Evolutionary conservation across 805 yeast genomes (phyloP).

Genomic region (Candida nanaspora): DNA sequence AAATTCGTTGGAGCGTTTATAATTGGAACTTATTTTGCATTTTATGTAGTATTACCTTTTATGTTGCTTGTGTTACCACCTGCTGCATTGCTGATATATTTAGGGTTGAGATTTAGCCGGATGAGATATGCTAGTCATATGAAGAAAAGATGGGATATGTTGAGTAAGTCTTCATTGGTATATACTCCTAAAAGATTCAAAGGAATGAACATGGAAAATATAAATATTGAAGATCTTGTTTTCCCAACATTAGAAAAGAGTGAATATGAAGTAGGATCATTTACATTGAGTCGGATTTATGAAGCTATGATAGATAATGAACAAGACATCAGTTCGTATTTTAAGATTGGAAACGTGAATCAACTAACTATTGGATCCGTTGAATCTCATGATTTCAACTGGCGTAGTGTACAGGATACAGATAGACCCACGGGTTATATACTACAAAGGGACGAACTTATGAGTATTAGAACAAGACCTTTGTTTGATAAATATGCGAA

Average conservation of each 20-base stretch:
- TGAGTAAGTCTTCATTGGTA: constrained; percentile 18
- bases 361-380: constrained; percentile 12
- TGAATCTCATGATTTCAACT: constrained; percentile 22
- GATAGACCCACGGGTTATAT: not conserved
- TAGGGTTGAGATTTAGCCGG: constrained; percentile 9
- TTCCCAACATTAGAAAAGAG: constrained; percentile 21
- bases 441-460: constrained; percentile 6
- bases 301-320: constrained; percentile 26
- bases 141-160: constrained; percentile 14
- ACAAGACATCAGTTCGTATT: constrained; percentile 18
- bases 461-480: constrained; percentile 21
- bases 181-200: constrained; percentile 12
- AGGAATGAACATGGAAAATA: not conserved
- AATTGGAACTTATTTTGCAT: constrained; percentile 18
- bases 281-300: constrained; percentile 21
- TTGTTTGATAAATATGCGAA: constrained; percentile 17
- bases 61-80: constrained; percentile 26
- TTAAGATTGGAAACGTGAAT: constrained; percentile 8
- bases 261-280: constrained; percentile 22
- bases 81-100: constrained; percentile 18
- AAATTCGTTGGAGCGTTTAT: constrained; percentile 19
- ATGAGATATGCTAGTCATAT: constrained; percentile 9
- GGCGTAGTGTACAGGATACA: constrained; percentile 4
- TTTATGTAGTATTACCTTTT: constrained; percentile 26
- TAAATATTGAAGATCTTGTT: constrained; percentile 3